Evolutionary conservation across 75 land plant species (phyloP).

Genomic region (Pinus tabuliformis): DNA sequence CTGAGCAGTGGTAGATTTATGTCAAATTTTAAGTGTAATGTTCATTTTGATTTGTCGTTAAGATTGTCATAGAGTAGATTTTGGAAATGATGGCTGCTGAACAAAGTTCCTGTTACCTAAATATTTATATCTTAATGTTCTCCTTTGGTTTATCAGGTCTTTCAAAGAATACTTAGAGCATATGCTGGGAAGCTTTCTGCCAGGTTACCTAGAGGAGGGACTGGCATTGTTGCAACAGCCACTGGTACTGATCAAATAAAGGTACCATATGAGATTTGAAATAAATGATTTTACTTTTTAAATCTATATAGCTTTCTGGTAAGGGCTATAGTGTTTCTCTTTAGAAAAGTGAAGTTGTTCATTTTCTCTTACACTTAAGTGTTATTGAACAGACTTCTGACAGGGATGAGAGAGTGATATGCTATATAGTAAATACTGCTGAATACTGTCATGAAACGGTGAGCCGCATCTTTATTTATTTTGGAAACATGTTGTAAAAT

Average conservation of each 20-base stretch:
- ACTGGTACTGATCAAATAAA: slow-evolving; percentile 96
- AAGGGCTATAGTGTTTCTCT: not conserved
- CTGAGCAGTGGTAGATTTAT: not conserved
- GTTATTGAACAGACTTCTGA: slow-evolving; percentile 75
- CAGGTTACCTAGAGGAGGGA: slow-evolving; percentile 84
- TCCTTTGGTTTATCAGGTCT: slow-evolving; percentile 53
- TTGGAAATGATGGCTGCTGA: not conserved
- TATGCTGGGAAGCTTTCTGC: slow-evolving; percentile 86
- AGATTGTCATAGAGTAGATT: not conserved
- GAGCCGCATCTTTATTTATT: slow-evolving; percentile 12
- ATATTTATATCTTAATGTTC: not conserved
- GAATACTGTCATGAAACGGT: slow-evolving; percentile 99
- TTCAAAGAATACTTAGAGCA: slow-evolving; percentile 85
- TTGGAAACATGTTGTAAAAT: not conserved
- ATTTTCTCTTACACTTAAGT: not conserved
- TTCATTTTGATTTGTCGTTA: not conserved
- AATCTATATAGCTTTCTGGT: not conserved
- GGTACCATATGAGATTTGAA: slow-evolving; percentile 28
- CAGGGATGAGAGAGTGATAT: slow-evolving; percentile 92
- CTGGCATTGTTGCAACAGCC: slow-evolving; percentile 95
- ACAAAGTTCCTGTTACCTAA: not conserved
- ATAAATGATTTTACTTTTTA: not conserved
- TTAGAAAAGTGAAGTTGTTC: not conserved
- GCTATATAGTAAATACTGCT: slow-evolving; percentile 96
- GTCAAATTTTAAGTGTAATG: not conserved